These are phyloP conservation scores for Borovskyia barvae DNA, from an alignment of 208 protist genomes.

Conservation along the genomic window DNA sequence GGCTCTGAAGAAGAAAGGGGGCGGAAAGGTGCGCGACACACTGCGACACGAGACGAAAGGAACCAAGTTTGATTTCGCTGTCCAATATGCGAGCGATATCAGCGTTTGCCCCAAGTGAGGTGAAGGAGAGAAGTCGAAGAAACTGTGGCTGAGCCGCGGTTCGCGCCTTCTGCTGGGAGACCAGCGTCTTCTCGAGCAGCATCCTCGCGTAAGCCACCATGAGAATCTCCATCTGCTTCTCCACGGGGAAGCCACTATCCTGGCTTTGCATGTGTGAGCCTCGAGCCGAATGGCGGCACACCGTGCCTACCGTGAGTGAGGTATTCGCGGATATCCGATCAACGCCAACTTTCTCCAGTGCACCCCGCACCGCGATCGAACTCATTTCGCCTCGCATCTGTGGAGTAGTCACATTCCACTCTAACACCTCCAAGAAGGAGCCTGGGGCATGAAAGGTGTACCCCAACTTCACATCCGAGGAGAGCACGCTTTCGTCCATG, in stretches of 20 bases:
- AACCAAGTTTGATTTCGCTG: conserved; percentile 35
- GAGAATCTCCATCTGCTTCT: conserved; percentile 70
- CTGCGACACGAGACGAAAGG: conserved; percentile 46
- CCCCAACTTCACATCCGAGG: conserved; percentile 31
- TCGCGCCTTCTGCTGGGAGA: conserved; percentile 49
- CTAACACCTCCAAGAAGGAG: conserved; percentile 38
- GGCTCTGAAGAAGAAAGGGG: conserved; percentile 33
- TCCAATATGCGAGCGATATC: conserved; percentile 39
- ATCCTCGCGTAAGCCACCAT: conserved; percentile 77
- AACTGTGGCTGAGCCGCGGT: conserved; percentile 32
- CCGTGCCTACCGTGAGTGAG: conserved; percentile 25
- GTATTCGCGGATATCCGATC: conserved; percentile 27
- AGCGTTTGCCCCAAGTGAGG: conserved; percentile 41
- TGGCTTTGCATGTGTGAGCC: background rate
- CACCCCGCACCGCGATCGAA: conserved; percentile 13
- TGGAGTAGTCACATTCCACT: conserved; percentile 33
- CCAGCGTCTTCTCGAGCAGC: conserved; percentile 61
- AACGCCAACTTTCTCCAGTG: conserved; percentile 8
- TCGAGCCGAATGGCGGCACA: conserved; percentile 26
- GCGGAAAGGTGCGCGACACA: conserved; percentile 43
- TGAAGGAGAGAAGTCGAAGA: conserved; percentile 63
- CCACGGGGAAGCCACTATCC: conserved; percentile 26
- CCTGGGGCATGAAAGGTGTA: conserved; percentile 40
- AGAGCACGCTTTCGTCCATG: conserved; percentile 19
- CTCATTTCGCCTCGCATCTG: conserved; percentile 23